Evolutionary conservation across 1,284 basidiomycete species (phyloP).

Genomic region (Gastroboletus turbinatus): DNA sequence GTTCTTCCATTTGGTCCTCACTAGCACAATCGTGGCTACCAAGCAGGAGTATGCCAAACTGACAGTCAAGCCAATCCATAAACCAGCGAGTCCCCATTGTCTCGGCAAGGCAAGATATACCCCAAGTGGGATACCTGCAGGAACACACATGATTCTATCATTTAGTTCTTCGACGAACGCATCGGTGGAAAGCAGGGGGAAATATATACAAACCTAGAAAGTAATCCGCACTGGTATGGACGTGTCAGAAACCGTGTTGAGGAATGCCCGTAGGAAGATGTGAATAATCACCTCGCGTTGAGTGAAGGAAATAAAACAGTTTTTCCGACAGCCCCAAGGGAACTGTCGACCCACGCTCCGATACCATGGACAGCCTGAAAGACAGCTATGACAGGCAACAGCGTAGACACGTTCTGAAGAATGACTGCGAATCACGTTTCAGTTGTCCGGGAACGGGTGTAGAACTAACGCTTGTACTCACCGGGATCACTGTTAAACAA

Average conservation of each 20-base stretch:
- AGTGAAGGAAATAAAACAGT: conserved; percentile 26
- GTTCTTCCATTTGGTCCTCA: conserved; percentile 19
- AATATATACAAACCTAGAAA: conserved; percentile 19
- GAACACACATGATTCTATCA: neutral
- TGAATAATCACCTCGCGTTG: conserved; percentile 21
- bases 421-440: conserved; percentile 10
- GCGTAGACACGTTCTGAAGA: conserved; percentile 15
- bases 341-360: conserved; percentile 24
- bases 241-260: conserved; percentile 1
- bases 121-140: conserved; percentile 29
- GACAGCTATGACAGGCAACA: conserved; percentile 24
- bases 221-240: conserved; percentile 21
- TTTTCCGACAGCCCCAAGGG: conserved; percentile 27
- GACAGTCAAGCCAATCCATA: conserved; percentile 25
- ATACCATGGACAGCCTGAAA: conserved; percentile 27
- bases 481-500: conserved; percentile 28
- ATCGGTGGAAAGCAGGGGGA: neutral
- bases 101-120: conserved; percentile 26
- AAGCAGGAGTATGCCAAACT: conserved; percentile 25
- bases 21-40: conserved; percentile 20
- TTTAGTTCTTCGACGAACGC: neutral
- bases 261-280: neutral
- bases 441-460: neutral
- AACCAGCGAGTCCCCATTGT: conserved; percentile 28
- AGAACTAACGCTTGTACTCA: conserved; percentile 3